phyloP scores from a whole-genome alignment of 2,329 filamentous ascomycete species.

The Apiospora aurea region DNA sequence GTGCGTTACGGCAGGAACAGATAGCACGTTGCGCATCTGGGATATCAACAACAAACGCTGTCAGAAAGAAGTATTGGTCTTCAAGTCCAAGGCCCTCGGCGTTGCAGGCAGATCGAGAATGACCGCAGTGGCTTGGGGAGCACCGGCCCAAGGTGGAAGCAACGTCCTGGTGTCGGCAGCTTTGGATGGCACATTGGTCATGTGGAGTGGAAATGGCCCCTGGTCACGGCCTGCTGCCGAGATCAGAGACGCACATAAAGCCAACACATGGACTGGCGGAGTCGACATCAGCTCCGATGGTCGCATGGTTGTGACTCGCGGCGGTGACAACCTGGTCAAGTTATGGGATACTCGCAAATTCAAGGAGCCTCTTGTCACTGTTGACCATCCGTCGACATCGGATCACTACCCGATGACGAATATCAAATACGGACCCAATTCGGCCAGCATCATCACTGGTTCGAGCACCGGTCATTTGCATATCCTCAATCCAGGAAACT shows the following conservation, averaged over 20 bases:
- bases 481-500: slow-evolving; percentile 91
- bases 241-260: slow-evolving; percentile 81
- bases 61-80: slow-evolving; percentile 93
- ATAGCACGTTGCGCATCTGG: slow-evolving; percentile 97
- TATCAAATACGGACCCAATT: slow-evolving; percentile 87
- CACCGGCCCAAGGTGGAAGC: slow-evolving; percentile 75
- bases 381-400: slow-evolving; percentile 81
- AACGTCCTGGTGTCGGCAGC: slow-evolving; percentile 83
- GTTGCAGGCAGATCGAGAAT: slow-evolving; percentile 91
- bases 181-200: slow-evolving; percentile 86
- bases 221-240: slow-evolving; percentile 84
- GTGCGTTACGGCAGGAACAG: slow-evolving; percentile 90
- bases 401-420: slow-evolving; percentile 84
- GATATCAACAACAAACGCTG: slow-evolving; percentile 89
- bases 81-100: slow-evolving; percentile 90
- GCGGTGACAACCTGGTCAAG: slow-evolving; percentile 92
- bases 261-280: slow-evolving; percentile 89
- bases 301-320: slow-evolving; percentile 86
- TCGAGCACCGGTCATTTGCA: slow-evolving; percentile 86
- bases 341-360: slow-evolving; percentile 98
- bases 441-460: slow-evolving; percentile 85
- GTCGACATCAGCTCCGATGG: slow-evolving; percentile 92
- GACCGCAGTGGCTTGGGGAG: slow-evolving; percentile 90
- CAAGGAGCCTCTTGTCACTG: slow-evolving; percentile 83
- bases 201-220: slow-evolving; percentile 91